Conservation (phyloP, 306 rosid genomes). For the Elaeagnus macrophylla region DNA sequence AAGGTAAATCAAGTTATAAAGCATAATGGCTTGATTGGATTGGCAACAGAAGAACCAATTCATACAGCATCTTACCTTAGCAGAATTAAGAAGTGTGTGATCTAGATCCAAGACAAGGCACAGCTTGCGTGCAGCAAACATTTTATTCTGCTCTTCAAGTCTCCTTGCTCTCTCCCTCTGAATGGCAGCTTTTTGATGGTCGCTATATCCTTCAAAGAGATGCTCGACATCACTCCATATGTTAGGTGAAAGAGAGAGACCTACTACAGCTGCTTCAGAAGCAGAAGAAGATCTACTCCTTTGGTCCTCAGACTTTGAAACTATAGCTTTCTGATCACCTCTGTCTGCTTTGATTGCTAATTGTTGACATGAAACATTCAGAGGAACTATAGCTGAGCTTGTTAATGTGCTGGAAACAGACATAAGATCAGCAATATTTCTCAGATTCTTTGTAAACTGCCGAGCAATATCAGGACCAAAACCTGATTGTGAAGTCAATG, state of each 20-base stretch:
- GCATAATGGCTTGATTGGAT: conserved; percentile 5
- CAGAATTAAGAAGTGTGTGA: conserved; percentile 98
- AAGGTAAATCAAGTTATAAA: conserved; percentile 17
- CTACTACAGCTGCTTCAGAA: conserved; percentile 34
- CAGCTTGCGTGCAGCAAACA: conserved; percentile 79
- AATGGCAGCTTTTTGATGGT: conserved; percentile 84
- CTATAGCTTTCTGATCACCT: conserved; percentile 37
- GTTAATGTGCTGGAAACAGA: conserved; percentile 57
- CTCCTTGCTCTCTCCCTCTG: conserved; percentile 95
- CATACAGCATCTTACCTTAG: conserved; percentile 53
- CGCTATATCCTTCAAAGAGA: conserved; percentile 82
- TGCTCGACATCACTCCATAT: conserved; percentile 86
- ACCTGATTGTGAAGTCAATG: conserved; percentile 32
- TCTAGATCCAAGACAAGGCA: conserved; percentile 97
- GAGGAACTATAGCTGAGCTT: conserved; percentile 31
- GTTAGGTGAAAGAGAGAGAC: conserved; percentile 42
- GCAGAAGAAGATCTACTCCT: conserved; percentile 26
- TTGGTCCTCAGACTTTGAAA: conserved; percentile 39
- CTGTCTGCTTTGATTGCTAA: conserved; percentile 36
- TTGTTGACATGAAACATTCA: conserved; percentile 39
- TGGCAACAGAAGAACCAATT: conserved; percentile 13
- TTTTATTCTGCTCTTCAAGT: conserved; percentile 84
- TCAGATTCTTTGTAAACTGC: conserved; percentile 69
- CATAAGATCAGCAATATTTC: conserved; percentile 74
- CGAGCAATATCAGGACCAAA: conserved; percentile 59